Conservation (phyloP, 176 grass and related monocot species). For the Bolboschoenus planiculmis region DNA sequence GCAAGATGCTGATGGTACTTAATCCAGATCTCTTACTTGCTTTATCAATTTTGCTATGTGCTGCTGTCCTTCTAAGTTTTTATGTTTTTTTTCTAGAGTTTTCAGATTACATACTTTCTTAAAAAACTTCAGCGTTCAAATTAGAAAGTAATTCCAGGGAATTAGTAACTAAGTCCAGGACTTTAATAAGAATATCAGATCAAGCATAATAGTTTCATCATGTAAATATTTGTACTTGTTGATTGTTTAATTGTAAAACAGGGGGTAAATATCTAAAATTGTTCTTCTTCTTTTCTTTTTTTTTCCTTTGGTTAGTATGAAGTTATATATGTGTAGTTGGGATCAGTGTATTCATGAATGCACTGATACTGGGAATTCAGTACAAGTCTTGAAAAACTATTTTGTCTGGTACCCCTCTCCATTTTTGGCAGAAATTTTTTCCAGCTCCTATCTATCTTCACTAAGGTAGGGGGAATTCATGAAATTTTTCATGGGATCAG, state of each 20-base stretch:
- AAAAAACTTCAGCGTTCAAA: slow-evolving; percentile 18
- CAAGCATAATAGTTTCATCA: background rate
- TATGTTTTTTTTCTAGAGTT: background rate
- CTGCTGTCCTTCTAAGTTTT: background rate
- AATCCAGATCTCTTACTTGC: slow-evolving; percentile 29
- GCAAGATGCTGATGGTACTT: slow-evolving; percentile 79
- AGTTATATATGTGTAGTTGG: too few species aligned
- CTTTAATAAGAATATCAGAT: background rate
- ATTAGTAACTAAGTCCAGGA: background rate
- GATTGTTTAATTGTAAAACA: background rate
- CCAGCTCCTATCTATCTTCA: too few species aligned
- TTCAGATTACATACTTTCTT: background rate
- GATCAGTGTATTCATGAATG: too few species aligned
- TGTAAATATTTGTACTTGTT: background rate
- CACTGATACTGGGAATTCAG: too few species aligned
- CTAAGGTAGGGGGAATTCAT: background rate
- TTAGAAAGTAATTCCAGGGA: background rate
- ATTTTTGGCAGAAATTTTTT: too few species aligned
- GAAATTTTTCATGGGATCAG: background rate
- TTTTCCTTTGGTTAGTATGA: too few species aligned
- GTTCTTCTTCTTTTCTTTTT: too few species aligned
- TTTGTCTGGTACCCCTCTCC: too few species aligned
- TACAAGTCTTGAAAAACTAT: too few species aligned
- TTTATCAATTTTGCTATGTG: background rate
- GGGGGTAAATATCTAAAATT: too few species aligned